These are phyloP conservation scores for Atkinsonella hypoxylon DNA, from an alignment of 2,329 filamentous ascomycete species.

Conservation along the genomic window DNA sequence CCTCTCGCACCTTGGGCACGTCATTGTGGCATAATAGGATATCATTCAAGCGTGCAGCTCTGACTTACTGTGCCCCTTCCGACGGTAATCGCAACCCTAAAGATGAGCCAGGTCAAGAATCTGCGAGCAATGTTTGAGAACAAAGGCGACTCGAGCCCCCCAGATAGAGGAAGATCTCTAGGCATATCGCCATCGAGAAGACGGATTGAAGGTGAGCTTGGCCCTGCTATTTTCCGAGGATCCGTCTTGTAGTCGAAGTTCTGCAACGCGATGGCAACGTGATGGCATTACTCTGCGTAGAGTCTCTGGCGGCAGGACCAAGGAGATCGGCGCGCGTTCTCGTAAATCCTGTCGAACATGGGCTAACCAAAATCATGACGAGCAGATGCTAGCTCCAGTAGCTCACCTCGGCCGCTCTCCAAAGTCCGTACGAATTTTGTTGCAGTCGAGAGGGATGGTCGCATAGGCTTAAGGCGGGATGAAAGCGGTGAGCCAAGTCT, in stretches of 20 bases:
- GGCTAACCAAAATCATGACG: constrained; percentile 13
- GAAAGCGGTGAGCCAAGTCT: constrained; percentile 26
- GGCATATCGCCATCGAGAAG: constrained; percentile 27
- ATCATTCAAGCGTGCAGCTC: not conserved
- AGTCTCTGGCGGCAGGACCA: not conserved
- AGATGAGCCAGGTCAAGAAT: constrained; percentile 59
- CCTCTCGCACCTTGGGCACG: not conserved
- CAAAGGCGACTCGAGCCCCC: constrained; percentile 51
- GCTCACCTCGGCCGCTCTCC: constrained; percentile 54
- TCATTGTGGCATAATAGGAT: too few species aligned
- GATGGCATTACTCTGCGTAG: not conserved
- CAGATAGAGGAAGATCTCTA: constrained; percentile 59
- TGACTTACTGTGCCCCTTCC: not conserved
- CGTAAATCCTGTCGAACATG: constrained; percentile 5
- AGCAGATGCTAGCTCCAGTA: constrained; percentile 24
- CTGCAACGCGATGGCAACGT: not conserved
- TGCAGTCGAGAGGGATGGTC: constrained; percentile 54
- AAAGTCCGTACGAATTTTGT: constrained; percentile 68
- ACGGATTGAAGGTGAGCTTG: constrained; percentile 11
- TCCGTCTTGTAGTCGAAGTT: not conserved
- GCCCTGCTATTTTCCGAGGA: not conserved
- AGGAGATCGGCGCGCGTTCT: not conserved
- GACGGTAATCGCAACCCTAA: not conserved
- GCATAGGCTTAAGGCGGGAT: constrained; percentile 37
- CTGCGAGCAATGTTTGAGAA: constrained; percentile 73